These are phyloP conservation scores for Thalassiosira ordinaria DNA, from an alignment of 352 stramenopile species.

Conservation along the genomic window DNA sequence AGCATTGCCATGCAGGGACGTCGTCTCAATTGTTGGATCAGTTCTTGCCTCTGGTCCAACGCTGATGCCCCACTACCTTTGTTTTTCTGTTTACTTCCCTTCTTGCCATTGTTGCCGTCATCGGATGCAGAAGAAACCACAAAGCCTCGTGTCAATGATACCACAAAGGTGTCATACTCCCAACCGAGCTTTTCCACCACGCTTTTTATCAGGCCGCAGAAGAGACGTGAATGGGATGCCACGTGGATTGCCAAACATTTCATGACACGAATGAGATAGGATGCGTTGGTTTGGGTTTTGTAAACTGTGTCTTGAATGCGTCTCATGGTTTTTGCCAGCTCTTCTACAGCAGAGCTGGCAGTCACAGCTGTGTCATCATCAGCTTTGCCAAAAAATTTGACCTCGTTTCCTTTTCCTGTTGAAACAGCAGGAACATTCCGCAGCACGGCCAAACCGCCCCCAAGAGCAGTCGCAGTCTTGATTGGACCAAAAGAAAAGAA, in stretches of 20 bases:
- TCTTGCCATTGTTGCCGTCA: neutral
- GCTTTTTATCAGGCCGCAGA: slow-evolving; percentile 34
- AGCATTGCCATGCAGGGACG: slow-evolving; percentile 68
- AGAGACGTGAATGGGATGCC: slow-evolving; percentile 35
- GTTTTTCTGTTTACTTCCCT: neutral
- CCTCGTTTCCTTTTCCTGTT: neutral
- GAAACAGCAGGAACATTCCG: neutral
- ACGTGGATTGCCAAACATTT: slow-evolving; percentile 50
- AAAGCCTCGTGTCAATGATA: slow-evolving; percentile 49
- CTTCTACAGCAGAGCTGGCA: neutral
- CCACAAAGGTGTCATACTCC: slow-evolving; percentile 54
- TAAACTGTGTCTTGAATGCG: slow-evolving; percentile 48
- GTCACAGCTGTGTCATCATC: neutral
- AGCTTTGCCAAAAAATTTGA: neutral
- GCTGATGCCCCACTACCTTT: neutral
- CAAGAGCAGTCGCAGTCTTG: slow-evolving; percentile 82
- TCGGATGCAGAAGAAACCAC: neutral
- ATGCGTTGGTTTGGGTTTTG: slow-evolving; percentile 40
- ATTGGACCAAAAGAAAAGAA: slow-evolving; percentile 87
- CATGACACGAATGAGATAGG: slow-evolving; percentile 41
- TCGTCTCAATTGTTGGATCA: slow-evolving; percentile 66
- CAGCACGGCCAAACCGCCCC: slow-evolving; percentile 63
- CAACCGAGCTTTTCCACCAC: slow-evolving; percentile 35
- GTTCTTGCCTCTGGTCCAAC: neutral
- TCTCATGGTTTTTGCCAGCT: slow-evolving; percentile 32